Percentiles rank a stretch among this genome's conserved stretches.
These are phyloP conservation scores for Chimonanthus salicifolius DNA, from an alignment of 164 flowering plant species.

Conservation along the genomic window DNA sequence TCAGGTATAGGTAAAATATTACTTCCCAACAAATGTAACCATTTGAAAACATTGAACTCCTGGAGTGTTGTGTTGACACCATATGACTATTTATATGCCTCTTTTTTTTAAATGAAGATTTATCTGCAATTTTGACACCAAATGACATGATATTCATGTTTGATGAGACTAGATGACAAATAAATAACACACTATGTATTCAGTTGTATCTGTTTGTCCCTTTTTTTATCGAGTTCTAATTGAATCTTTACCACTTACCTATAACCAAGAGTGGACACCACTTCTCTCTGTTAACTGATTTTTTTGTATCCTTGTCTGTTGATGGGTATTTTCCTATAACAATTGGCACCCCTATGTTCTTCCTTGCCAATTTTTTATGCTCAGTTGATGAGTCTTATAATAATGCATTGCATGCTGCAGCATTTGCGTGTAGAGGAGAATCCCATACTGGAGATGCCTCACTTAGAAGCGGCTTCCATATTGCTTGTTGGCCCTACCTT, in stretches of 20 bases:
- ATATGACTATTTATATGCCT: not conserved
- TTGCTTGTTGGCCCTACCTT: constrained; percentile 91
- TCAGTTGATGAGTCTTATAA: not conserved
- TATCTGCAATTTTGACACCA: too few species aligned
- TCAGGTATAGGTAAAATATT: too few species aligned
- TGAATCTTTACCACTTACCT: too few species aligned
- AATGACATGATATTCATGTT: too few species aligned
- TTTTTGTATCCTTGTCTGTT: not conserved
- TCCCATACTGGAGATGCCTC: constrained; percentile 93
- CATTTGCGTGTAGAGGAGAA: constrained; percentile 97
- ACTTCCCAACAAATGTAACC: too few species aligned
- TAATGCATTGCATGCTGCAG: constrained; percentile 32
- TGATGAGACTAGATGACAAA: too few species aligned
- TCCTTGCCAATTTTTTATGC: not conserved
- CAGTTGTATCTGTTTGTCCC: too few species aligned
- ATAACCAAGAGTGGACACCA: not conserved
- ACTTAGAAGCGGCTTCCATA: constrained; percentile 93
- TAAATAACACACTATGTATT: too few species aligned
- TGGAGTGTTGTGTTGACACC: not conserved
- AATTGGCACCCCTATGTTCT: not conserved
- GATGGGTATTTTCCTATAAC: not conserved
- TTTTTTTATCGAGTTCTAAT: too few species aligned
- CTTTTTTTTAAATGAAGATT: not conserved
- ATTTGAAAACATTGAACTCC: not conserved
- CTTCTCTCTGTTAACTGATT: not conserved